Percentiles rank a stretch among this genome's conserved stretches.
phyloP scores from a whole-genome alignment of 176 grass and related monocot genomes.

The Cenchrus americanus region DNA sequence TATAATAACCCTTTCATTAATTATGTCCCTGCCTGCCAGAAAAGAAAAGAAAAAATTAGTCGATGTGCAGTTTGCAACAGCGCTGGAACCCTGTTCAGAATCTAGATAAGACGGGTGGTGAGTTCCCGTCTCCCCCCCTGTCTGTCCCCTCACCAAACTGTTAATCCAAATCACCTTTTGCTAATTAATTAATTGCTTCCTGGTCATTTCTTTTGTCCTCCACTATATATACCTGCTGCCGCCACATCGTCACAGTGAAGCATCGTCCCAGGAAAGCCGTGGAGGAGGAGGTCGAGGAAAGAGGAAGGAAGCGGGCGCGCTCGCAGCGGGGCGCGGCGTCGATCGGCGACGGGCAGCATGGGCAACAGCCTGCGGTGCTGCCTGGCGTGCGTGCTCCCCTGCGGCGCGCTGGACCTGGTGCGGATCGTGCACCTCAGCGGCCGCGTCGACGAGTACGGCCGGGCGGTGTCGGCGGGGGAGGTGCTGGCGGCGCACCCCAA shows the following conservation, averaged over 20 bases:
- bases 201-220: not conserved
- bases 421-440: conserved; percentile 84
- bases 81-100: not conserved
- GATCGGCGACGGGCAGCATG: not conserved
- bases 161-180: not conserved
- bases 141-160: conserved; percentile 33
- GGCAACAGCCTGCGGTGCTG: conserved; percentile 84
- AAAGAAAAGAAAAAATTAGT: not conserved
- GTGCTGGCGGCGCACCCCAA: conserved; percentile 73
- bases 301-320: not conserved
- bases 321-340: no score
- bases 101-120: conserved; percentile 33
- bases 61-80: no score
- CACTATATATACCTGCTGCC: conserved; percentile 34
- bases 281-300: not conserved
- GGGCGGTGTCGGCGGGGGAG: conserved; percentile 68
- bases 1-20: not conserved
- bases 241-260: not conserved
- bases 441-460: conserved; percentile 87
- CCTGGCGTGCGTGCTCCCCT: conserved; percentile 89
- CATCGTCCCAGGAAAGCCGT: no score
- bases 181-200: not conserved
- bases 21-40: not conserved
- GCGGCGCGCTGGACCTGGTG: conserved; percentile 86
- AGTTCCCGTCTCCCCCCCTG: not conserved